These are phyloP conservation scores for Cylindricascospora bacillispora DNA, from an alignment of 1,139 yeast genomes.

Conservation along the genomic window DNA sequence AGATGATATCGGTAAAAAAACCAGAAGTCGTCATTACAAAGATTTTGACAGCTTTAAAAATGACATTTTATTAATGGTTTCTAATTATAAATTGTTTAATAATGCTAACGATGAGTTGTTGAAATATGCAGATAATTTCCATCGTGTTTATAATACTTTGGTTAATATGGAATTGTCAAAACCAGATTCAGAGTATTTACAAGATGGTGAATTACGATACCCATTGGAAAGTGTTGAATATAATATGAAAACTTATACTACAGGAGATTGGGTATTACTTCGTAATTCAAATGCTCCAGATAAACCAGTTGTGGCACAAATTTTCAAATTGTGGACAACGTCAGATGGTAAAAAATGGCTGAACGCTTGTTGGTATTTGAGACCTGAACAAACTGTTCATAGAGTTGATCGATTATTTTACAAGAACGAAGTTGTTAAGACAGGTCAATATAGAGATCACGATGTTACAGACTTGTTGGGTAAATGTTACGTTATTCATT, in stretches of 20 bases:
- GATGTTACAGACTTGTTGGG: slow-evolving; percentile 76
- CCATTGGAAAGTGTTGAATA: slow-evolving; percentile 68
- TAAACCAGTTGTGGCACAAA: slow-evolving; percentile 87
- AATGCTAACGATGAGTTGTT: slow-evolving; percentile 43
- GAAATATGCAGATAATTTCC: slow-evolving; percentile 51
- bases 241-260: slow-evolving; percentile 59
- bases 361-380: slow-evolving; percentile 94
- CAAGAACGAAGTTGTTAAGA: slow-evolving; percentile 88
- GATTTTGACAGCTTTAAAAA: slow-evolving; percentile 62
- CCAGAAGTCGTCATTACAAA: slow-evolving; percentile 72
- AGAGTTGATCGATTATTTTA: slow-evolving; percentile 78
- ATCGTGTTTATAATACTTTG: slow-evolving; percentile 45
- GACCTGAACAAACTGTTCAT: slow-evolving; percentile 97
- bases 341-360: slow-evolving; percentile 77
- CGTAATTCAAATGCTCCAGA: slow-evolving; percentile 75
- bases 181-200: slow-evolving; percentile 69
- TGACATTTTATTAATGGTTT: slow-evolving; percentile 65
- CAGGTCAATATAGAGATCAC: slow-evolving; percentile 95
- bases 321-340: slow-evolving; percentile 79
- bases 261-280: slow-evolving; percentile 92
- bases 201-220: slow-evolving; percentile 55
- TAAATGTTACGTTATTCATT: slow-evolving; percentile 88
- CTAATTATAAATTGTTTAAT: slow-evolving; percentile 57
- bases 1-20: slow-evolving; percentile 69
- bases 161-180: slow-evolving; percentile 63